Base-by-base conservation (phyloP, 2,329 filamentous ascomycete genomes). In the Rhynchosporium agropyri region DNA sequence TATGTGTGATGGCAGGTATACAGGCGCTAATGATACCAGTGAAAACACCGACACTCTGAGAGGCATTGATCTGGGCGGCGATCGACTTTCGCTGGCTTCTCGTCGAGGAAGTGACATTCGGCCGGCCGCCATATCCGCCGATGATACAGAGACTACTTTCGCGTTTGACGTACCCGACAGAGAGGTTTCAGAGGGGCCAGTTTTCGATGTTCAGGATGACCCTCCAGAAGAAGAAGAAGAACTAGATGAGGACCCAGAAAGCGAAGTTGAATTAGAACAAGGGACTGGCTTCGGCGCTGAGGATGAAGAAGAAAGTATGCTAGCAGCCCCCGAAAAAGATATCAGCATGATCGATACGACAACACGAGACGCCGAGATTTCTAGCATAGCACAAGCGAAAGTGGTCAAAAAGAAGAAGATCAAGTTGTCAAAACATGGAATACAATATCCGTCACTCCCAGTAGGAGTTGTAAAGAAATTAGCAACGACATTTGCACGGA, bases 391-490 rank as follows among this genome's bases (percentile, higher is more conserved):
- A 33, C 49, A 29, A 20, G 57, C 49, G 70, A 70, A 73, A 49
- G 71, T 71, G 48, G 67, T 71, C 20, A 69, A 70, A 12, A 83
- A 79, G 68, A 79, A 85, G 68, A 83, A 84, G 67, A 81, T 86
- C 54, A 75, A 83, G 65, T 69, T 85, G 15, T 96, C 92, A 0
- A 83, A 83, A 55, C 81, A 92, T 71, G 91, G 91, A 31, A 86
- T 90, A 56, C 84, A 89, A 65, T 92, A 93, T 68, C 89, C 91
- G 0, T 87, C 88, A 0, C 78, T 97, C 48, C 91, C 92, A 2
- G 78, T 83, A 0, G 82, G 85, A 0, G 85, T 93, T 26, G 86
- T 96, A 57, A 94, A 93, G 76, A 82, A 86, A 66, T 77, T 92
- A 1, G 88, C 89, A 7, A 88, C 87, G 40, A 88, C 84, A 1